These are phyloP conservation scores for Pythium chondricola DNA, from an alignment of 352 stramenopile genomes.

Conservation along the genomic window DNA sequence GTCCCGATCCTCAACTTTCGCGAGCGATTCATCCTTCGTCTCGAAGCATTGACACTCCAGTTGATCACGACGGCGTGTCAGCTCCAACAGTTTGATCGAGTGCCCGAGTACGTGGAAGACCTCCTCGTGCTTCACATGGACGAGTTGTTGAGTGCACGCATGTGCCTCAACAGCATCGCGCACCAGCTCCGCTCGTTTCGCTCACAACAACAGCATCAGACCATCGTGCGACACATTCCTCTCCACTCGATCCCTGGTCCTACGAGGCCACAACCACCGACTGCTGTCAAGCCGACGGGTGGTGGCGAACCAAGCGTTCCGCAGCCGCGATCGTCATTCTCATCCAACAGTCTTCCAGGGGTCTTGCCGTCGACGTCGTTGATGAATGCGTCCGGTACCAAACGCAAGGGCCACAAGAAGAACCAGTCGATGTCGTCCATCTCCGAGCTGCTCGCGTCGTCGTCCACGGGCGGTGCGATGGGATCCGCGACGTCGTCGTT, in stretches of 20 bases:
- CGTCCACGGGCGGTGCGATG: background rate
- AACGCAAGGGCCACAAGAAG: conserved; percentile 79
- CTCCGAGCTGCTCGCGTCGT: conserved; percentile 69
- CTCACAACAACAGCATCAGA: conserved; percentile 35
- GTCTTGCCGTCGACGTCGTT: conserved; percentile 25
- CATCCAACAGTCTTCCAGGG: conserved; percentile 26
- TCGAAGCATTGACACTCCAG: conserved; percentile 63
- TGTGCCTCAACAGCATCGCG: conserved; percentile 69
- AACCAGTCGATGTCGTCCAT: conserved; percentile 88
- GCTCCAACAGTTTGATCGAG: conserved; percentile 70
- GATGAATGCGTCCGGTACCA: conserved; percentile 27
- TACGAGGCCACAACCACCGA: too few species aligned
- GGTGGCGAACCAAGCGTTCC: background rate
- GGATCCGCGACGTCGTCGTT: conserved; percentile 32
- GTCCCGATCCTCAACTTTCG: conserved; percentile 81
- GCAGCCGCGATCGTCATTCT: conserved; percentile 9
- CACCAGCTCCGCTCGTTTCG: conserved; percentile 70
- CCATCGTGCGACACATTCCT: conserved; percentile 19
- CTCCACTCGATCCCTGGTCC: conserved; percentile 19
- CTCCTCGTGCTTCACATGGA: conserved; percentile 59
- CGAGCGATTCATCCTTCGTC: conserved; percentile 61
- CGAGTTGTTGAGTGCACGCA: conserved; percentile 61
- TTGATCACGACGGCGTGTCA: conserved; percentile 70
- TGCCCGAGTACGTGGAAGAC: conserved; percentile 71
- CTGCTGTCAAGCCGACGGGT: too few species aligned